A percentile compares a stretch with the other conserved stretches of the same genome.
These are phyloP conservation scores for Choanephora cucurbitarum DNA, from an alignment of 371 early-diverging fungal genomes.

Conservation along the genomic window DNA sequence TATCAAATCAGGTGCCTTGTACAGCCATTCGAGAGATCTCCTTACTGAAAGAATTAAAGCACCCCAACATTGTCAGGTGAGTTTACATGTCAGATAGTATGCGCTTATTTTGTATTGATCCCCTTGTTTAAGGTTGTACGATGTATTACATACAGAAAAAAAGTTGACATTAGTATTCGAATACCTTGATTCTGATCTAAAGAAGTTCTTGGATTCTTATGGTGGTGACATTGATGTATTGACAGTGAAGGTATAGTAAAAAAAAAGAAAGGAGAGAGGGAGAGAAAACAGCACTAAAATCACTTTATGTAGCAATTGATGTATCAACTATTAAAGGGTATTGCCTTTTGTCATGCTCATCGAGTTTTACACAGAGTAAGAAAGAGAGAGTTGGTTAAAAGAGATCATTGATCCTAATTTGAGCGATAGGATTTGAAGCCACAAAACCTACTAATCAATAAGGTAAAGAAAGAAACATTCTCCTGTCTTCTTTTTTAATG, in stretches of 20 bases:
- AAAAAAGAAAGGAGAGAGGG: neutral
- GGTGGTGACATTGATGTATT: slow-evolving; percentile 78
- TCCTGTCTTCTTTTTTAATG: slow-evolving; percentile 49
- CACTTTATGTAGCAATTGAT: slow-evolving; percentile 62
- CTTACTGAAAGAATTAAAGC: slow-evolving; percentile 91
- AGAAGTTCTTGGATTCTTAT: slow-evolving; percentile 86
- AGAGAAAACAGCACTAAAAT: slow-evolving; percentile 4
- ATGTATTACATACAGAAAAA: slow-evolving; percentile 95
- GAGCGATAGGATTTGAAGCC: slow-evolving; percentile 81
- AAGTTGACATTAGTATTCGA: slow-evolving; percentile 95
- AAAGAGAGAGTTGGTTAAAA: neutral
- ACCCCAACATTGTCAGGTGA: slow-evolving; percentile 93
- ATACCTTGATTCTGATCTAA: slow-evolving; percentile 93
- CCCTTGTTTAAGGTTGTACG: slow-evolving; percentile 75
- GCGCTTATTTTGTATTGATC: no score
- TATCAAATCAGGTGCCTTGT: slow-evolving; percentile 77
- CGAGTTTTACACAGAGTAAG: slow-evolving; percentile 79
- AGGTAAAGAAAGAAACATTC: slow-evolving; percentile 31
- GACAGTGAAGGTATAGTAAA: slow-evolving; percentile 72
- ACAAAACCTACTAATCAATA: slow-evolving; percentile 78
- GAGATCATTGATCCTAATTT: neutral
- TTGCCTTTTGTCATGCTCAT: slow-evolving; percentile 79
- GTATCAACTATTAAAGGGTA: slow-evolving; percentile 83
- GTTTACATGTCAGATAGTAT: neutral
- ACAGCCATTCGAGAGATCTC: slow-evolving; percentile 99